Evolutionary conservation across 345 rosid species (phyloP).

Genomic region (Hirschfeldia incana): DNA sequence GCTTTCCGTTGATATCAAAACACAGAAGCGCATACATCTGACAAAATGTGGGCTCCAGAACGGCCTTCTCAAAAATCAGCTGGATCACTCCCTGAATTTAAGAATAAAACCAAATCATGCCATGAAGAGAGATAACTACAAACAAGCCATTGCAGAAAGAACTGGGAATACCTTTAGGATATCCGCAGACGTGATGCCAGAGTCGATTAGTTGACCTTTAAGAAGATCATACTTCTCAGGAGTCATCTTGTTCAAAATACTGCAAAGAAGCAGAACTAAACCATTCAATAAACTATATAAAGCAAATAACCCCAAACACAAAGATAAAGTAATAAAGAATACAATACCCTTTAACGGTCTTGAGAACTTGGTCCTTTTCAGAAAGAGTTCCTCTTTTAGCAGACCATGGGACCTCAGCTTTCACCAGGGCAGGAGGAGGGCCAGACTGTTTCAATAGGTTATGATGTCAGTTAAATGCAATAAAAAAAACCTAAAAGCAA

Average conservation of each 20-base stretch:
- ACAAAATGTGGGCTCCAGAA: slow-evolving; percentile 90
- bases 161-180: slow-evolving; percentile 54
- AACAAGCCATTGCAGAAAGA: neutral
- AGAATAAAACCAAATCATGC: slow-evolving; percentile 4
- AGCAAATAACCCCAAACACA: neutral
- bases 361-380: slow-evolving; percentile 81
- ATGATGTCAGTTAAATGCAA: neutral
- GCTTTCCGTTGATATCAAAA: slow-evolving; percentile 72
- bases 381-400: slow-evolving; percentile 73
- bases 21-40: slow-evolving; percentile 92
- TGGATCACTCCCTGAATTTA: slow-evolving; percentile 76
- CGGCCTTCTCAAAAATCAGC: slow-evolving; percentile 90
- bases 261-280: slow-evolving; percentile 36
- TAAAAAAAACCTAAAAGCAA: neutral
- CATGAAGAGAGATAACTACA: slow-evolving; percentile 1
- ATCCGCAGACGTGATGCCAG: slow-evolving; percentile 80
- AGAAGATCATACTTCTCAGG: slow-evolving; percentile 93
- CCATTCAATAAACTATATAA: neutral
- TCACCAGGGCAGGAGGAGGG: slow-evolving; percentile 61
- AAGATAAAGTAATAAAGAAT: neutral
- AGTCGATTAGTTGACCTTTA: slow-evolving; percentile 82
- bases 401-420: slow-evolving; percentile 97
- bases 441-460: slow-evolving; percentile 57
- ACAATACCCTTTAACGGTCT: slow-evolving; percentile 85
- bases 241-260: slow-evolving; percentile 85